These are phyloP conservation scores for Collybiopsis confluens DNA, from an alignment of 768 basidiomycete genomes.

Conservation along the genomic window DNA sequence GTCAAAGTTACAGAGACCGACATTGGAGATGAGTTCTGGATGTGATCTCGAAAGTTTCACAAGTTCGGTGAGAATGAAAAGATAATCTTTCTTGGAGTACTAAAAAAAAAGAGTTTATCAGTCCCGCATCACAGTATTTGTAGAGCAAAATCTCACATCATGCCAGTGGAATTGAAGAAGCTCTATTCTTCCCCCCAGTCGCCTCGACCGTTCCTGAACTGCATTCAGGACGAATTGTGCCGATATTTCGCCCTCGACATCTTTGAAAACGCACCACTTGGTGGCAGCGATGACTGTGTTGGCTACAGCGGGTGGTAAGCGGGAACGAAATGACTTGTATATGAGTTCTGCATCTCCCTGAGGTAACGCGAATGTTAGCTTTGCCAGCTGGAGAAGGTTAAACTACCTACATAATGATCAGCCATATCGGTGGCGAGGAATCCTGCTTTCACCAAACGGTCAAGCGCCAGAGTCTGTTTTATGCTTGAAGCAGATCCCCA, in stretches of 20 bases:
- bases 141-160: slow-evolving; percentile 26
- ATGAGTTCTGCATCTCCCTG: slow-evolving; percentile 16
- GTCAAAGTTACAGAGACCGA: slow-evolving; percentile 62
- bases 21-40: slow-evolving; percentile 33
- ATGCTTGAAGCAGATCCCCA: slow-evolving; percentile 44
- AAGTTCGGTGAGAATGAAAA: slow-evolving; percentile 12
- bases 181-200: slow-evolving; percentile 42
- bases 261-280: slow-evolving; percentile 57
- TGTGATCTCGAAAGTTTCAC: slow-evolving; percentile 12
- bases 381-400: background rate
- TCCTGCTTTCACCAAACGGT: slow-evolving; percentile 5
- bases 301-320: slow-evolving; percentile 18
- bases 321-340: slow-evolving; percentile 46
- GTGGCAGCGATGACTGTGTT: slow-evolving; percentile 44
- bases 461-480: slow-evolving; percentile 7
- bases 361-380: background rate
- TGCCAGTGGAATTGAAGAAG: slow-evolving; percentile 61
- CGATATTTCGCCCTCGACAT: slow-evolving; percentile 27
- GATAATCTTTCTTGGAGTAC: slow-evolving; percentile 12
- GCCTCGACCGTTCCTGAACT: slow-evolving; percentile 45
- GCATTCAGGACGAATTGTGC: slow-evolving; percentile 43
- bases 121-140: background rate
- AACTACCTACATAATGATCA: slow-evolving; percentile 13
- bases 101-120: background rate
- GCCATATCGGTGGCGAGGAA: slow-evolving; percentile 16